Evolutionary conservation across 768 basidiomycete species (phyloP).

Genomic region (Amanita muscaria): DNA sequence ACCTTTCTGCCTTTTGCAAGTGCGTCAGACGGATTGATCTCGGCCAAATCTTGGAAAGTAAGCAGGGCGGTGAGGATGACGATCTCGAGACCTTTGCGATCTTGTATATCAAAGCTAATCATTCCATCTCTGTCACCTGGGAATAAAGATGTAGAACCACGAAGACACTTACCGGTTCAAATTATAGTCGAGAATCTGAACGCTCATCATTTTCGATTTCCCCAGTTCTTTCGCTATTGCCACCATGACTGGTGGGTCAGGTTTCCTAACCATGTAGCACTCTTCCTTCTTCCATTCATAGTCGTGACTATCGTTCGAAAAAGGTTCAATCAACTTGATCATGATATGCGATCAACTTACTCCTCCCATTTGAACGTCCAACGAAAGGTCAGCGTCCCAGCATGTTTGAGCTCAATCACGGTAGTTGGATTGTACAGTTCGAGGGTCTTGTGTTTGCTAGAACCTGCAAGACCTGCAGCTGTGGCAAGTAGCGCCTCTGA

Average conservation of each 20-base stretch:
- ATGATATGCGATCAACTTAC: conserved; percentile 34
- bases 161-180: conserved; percentile 49
- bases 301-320: conserved; percentile 45
- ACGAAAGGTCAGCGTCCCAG: conserved; percentile 63
- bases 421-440: conserved; percentile 69
- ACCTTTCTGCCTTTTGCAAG: not conserved
- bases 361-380: conserved; percentile 82
- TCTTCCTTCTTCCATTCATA: conserved; percentile 85
- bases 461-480: conserved; percentile 52
- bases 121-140: not conserved
- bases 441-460: conserved; percentile 65
- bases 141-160: not conserved
- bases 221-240: conserved; percentile 73
- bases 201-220: conserved; percentile 49
- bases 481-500: conserved; percentile 65
- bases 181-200: conserved; percentile 83
- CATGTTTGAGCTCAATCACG: conserved; percentile 63
- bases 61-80: conserved; percentile 67
- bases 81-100: conserved; percentile 81
- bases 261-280: conserved; percentile 76
- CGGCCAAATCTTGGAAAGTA: conserved; percentile 68
- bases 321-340: not conserved
- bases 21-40: conserved; percentile 8
- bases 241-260: conserved; percentile 80
- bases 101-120: conserved; percentile 70